These are phyloP conservation scores for Diplogelasinospora grovesii DNA, from an alignment of 495 filamentous ascomycete species.

Conservation along the genomic window DNA sequence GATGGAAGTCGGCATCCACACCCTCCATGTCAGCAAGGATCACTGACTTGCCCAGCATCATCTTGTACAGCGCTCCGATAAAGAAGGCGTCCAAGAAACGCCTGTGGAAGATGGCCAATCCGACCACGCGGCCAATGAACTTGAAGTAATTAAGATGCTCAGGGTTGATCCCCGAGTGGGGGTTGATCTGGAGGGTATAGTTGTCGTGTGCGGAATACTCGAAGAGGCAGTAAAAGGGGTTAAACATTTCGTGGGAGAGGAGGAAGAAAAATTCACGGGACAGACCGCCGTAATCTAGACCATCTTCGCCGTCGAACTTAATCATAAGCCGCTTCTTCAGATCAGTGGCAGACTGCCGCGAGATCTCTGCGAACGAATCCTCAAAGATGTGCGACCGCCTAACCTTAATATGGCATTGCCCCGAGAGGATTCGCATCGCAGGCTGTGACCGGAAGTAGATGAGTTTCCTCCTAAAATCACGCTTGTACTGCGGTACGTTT, in stretches of 20 bases:
- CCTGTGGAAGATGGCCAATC: constrained; percentile 95
- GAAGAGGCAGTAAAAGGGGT: constrained; percentile 99
- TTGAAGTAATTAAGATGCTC: constrained; percentile 99
- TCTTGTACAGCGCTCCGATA: constrained; percentile 99
- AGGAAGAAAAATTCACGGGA: constrained; percentile 99
- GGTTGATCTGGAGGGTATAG: constrained; percentile 99
- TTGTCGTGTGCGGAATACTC: constrained; percentile 99
- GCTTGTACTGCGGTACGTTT: constrained; percentile 98
- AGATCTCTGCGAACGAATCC: constrained; percentile 97
- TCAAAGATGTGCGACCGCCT: constrained; percentile 95
- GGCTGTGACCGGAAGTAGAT: constrained; percentile 99
- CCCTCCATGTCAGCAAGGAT: constrained; percentile 95
- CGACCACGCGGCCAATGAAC: constrained; percentile 97
- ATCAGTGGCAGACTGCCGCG: constrained; percentile 91
- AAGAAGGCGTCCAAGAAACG: constrained; percentile 99
- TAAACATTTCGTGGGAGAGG: constrained; percentile 99
- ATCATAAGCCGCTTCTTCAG: constrained; percentile 98
- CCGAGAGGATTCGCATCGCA: constrained; percentile 87
- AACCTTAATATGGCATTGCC: constrained; percentile 98
- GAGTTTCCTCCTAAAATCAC: constrained; percentile 93
- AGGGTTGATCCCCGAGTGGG: constrained; percentile 97
- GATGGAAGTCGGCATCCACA: constrained; percentile 94
- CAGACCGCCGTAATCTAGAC: constrained; percentile 94
- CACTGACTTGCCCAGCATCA: constrained; percentile 94
- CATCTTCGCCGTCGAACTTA: constrained; percentile 98